Percentiles rank a stretch among this genome's conserved stretches.
Evolutionary conservation across 192 early-diverging fungal species (phyloP).

Genomic region (Umbelopsis sp.): DNA sequence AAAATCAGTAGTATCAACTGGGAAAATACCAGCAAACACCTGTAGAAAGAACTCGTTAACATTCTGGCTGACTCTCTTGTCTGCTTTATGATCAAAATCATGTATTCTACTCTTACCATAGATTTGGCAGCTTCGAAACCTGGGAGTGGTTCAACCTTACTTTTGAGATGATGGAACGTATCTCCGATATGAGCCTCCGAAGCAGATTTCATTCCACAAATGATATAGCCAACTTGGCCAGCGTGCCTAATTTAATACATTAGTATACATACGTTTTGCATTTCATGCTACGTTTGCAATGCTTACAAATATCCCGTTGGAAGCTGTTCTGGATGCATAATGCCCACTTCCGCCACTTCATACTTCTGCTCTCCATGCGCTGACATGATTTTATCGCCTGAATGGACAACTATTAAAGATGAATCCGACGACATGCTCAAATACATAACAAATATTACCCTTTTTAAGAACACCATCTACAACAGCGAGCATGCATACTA

Average conservation of each 20-base stretch:
- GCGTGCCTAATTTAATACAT: conserved; percentile 46
- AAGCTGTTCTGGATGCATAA: conserved; percentile 91
- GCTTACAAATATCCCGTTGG: conserved; percentile 63
- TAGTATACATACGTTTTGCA: not conserved
- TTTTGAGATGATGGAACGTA: conserved; percentile 81
- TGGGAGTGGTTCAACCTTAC: conserved; percentile 72
- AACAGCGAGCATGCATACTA: conserved; percentile 92
- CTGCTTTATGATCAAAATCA: not conserved
- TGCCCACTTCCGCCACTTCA: conserved; percentile 88
- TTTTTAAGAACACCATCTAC: conserved; percentile 81
- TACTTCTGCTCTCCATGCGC: conserved; percentile 77
- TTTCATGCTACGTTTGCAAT: conserved; percentile 24
- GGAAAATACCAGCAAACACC: conserved; percentile 93
- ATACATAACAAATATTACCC: conserved; percentile 43
- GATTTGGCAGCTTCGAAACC: conserved; percentile 95
- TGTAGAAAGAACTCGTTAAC: not conserved
- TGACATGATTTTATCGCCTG: conserved; percentile 83
- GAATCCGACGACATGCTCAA: not conserved
- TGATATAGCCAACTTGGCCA: conserved; percentile 91
- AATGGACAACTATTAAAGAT: not conserved
- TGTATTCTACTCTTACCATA: conserved; percentile 60
- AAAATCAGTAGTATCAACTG: conserved; percentile 88
- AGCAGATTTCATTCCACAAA: conserved; percentile 91
- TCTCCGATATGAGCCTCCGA: conserved; percentile 95
- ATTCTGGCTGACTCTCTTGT: conserved; percentile 1